phyloP scores from a whole-genome alignment of 2,329 filamentous ascomycete genomes.

The Botryotinia globosa region DNA sequence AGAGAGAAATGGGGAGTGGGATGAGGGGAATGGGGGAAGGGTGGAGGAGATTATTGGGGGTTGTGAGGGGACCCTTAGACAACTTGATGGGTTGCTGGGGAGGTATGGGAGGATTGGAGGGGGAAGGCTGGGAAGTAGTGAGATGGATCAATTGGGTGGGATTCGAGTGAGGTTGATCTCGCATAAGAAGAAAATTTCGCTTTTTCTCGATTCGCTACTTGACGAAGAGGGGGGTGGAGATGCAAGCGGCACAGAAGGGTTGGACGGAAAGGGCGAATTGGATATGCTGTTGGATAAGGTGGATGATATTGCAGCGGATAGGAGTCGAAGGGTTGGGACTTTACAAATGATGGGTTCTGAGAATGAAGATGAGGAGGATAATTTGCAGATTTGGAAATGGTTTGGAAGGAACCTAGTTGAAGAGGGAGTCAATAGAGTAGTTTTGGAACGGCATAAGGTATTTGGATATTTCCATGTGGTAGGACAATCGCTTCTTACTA shows the following conservation, averaged over 20 bases:
- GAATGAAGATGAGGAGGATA: slow-evolving; percentile 47
- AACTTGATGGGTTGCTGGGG: slow-evolving; percentile 53
- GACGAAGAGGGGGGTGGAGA: slow-evolving; percentile 40
- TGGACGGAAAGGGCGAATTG: slow-evolving; percentile 38
- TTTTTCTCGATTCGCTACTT: slow-evolving; percentile 58
- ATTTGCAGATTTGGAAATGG: slow-evolving; percentile 55
- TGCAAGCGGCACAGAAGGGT: slow-evolving; percentile 23
- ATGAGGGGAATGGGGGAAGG: slow-evolving; percentile 46
- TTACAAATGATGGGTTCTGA: slow-evolving; percentile 37
- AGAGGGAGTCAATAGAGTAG: slow-evolving; percentile 56
- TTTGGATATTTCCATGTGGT: not conserved
- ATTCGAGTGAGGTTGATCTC: slow-evolving; percentile 46
- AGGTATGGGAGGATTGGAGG: slow-evolving; percentile 40
- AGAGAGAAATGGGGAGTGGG: slow-evolving; percentile 53
- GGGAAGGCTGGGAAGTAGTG: slow-evolving; percentile 34
- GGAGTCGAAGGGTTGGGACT: slow-evolving; percentile 45
- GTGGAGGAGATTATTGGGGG: slow-evolving; percentile 54
- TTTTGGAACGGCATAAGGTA: slow-evolving; percentile 58
- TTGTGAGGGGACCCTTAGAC: slow-evolving; percentile 53
- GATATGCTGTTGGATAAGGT: slow-evolving; percentile 60
- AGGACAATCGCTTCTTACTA: slow-evolving; percentile 21
- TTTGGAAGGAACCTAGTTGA: slow-evolving; percentile 57
- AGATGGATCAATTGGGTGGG: slow-evolving; percentile 37
- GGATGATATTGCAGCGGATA: slow-evolving; percentile 52
- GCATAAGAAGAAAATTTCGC: slow-evolving; percentile 53